phyloP scores from a whole-genome alignment of 345 rosid genomes.

The Cardamine resedifolia region DNA sequence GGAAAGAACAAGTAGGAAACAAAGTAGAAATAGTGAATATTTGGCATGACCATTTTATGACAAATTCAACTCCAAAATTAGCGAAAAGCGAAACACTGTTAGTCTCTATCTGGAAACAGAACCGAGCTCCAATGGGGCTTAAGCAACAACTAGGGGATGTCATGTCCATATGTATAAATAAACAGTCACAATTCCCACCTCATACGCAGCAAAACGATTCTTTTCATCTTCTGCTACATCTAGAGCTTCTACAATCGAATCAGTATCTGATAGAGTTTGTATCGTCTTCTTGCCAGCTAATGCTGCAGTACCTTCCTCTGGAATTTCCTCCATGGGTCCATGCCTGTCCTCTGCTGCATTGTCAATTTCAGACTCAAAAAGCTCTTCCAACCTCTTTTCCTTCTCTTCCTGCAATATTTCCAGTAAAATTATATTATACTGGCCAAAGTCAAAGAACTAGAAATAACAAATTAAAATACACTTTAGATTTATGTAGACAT shows the following conservation, averaged over 20 bases:
- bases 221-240: constrained; percentile 74
- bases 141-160: neutral
- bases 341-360: constrained; percentile 61
- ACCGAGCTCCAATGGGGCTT: neutral
- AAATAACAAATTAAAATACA: neutral
- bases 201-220: constrained; percentile 61
- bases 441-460: neutral
- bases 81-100: no score
- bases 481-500: neutral
- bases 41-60: neutral
- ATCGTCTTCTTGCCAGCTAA: constrained; percentile 81
- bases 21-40: neutral
- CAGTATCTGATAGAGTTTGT: constrained; percentile 77
- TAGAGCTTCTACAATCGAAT: constrained; percentile 73
- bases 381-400: constrained; percentile 90
- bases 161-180: neutral
- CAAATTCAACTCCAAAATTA: neutral
- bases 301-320: constrained; percentile 92
- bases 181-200: constrained; percentile 44
- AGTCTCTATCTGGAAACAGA: neutral
- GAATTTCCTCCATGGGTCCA: constrained; percentile 66
- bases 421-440: neutral
- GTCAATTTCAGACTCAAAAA: constrained; percentile 86
- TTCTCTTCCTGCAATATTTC: constrained; percentile 84
- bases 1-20: neutral